Conservation (phyloP, 257 asterid genomes). For the Plantago ovata region DNA sequence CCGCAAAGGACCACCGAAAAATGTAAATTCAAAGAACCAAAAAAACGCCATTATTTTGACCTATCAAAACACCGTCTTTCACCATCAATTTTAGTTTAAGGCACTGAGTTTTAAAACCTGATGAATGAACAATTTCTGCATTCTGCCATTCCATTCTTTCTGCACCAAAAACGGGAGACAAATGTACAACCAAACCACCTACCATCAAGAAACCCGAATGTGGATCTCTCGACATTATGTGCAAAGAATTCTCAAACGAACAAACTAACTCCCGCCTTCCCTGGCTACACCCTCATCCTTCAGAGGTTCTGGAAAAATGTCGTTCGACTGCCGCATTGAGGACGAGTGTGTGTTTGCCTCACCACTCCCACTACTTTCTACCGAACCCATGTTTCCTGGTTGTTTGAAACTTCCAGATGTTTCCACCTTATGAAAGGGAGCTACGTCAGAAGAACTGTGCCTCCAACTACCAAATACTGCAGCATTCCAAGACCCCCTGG, state of each 20-base stretch:
- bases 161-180: slow-evolving; percentile 5
- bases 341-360: slow-evolving; percentile 52
- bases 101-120: slow-evolving; percentile 19
- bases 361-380: slow-evolving; percentile 48
- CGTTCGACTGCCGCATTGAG: slow-evolving; percentile 54
- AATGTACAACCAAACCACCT: slow-evolving; percentile 20
- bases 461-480: slow-evolving; percentile 52
- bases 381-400: slow-evolving; percentile 27
- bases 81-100: slow-evolving; percentile 17
- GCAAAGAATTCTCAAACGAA: slow-evolving; percentile 42
- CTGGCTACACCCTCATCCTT: slow-evolving; percentile 45
- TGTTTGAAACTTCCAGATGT: slow-evolving; percentile 31
- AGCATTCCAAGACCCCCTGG: slow-evolving; percentile 51
- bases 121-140: slow-evolving; percentile 27
- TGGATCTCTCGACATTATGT: slow-evolving; percentile 16
- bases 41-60: too few relatives aligned
- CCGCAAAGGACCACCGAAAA: slow-evolving; percentile 26
- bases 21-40: slow-evolving; percentile 25
- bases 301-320: slow-evolving; percentile 81
- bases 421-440: slow-evolving; percentile 27
- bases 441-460: slow-evolving; percentile 43
- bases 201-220: slow-evolving; percentile 11
- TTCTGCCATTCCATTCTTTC: slow-evolving; percentile 18
- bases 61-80: too few relatives aligned
- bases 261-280: slow-evolving; percentile 31